Percentiles rank a stretch among this genome's conserved stretches.
Conservation (phyloP, 2,329 filamentous ascomycete genomes). For the Fusarium tupiense region DNA sequence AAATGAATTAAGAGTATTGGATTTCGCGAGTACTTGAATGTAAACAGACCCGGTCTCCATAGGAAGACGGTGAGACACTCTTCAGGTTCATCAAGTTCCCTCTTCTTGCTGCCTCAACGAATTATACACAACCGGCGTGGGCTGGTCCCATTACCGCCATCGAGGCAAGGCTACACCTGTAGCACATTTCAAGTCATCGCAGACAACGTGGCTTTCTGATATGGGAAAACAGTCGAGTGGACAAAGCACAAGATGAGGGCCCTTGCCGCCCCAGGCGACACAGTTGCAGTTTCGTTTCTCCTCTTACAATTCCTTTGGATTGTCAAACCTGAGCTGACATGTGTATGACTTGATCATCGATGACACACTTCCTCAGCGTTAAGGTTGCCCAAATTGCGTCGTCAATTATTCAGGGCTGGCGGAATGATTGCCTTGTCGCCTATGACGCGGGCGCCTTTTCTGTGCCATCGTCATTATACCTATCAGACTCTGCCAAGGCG, state of each 20-base stretch:
- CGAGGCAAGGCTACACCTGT: constrained; percentile 10
- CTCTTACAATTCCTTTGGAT: constrained; percentile 1
- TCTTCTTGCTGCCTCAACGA: not conserved
- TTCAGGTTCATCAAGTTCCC: not conserved
- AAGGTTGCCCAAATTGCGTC: not conserved
- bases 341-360: constrained; percentile 14
- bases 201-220: constrained; percentile 6
- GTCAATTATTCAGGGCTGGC: constrained; percentile 19
- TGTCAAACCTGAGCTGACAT: constrained; percentile 20
- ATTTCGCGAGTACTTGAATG: constrained; percentile 9
- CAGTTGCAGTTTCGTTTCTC: constrained; percentile 13
- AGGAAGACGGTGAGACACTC: not conserved
- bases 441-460: constrained; percentile 16
- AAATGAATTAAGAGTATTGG: not conserved
- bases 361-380: not conserved
- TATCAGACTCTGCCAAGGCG: constrained; percentile 1
- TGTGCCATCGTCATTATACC: not conserved
- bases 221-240: not conserved
- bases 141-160: not conserved
- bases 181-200: constrained; percentile 17
- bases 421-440: constrained; percentile 10
- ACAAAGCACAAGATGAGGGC: constrained; percentile 2
- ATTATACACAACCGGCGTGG: not conserved
- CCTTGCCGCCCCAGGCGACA: constrained; percentile 8
- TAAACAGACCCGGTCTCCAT: not conserved